Percentiles rank a stretch among this genome's conserved stretches.
Evolutionary conservation across 2,329 filamentous ascomycete genomes (phyloP).

Genomic region (Phaeosphaeriaceae sp.): DNA sequence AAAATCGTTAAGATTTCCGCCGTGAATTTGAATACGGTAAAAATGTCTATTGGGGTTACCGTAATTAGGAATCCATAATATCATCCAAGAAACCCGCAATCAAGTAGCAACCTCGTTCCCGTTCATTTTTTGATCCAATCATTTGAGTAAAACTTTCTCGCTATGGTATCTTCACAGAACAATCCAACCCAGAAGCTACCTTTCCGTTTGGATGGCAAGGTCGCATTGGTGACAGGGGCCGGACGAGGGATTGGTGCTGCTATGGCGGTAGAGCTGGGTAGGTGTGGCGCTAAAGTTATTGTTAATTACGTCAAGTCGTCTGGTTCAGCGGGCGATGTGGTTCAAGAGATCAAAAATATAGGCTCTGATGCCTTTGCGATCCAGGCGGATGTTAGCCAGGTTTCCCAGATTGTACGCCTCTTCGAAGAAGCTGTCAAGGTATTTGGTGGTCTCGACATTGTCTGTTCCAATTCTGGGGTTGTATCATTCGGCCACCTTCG

Average conservation of each 20-base stretch:
- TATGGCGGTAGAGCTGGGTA: constrained; percentile 70
- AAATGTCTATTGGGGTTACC: no score
- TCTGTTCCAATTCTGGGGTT: constrained; percentile 64
- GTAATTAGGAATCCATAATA: no score
- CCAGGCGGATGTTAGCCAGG: constrained; percentile 63
- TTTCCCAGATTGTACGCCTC: constrained; percentile 64
- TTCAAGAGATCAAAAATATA: constrained; percentile 53
- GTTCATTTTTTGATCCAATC: no score
- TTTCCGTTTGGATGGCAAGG: constrained; percentile 58
- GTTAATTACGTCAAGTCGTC: constrained; percentile 69
- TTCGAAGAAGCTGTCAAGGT: constrained; percentile 53
- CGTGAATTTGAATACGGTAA: no score
- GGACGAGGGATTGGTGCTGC: constrained; percentile 71
- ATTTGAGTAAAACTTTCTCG: no score
- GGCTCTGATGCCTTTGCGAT: constrained; percentile 62
- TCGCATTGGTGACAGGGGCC: constrained; percentile 67
- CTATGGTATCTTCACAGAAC: no score
- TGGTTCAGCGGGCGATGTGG: constrained; percentile 56
- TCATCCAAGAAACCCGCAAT: no score
- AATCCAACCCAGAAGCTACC: no score
- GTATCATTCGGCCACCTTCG: constrained; percentile 72
- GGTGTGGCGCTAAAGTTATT: constrained; percentile 68
- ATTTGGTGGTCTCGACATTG: constrained; percentile 54
- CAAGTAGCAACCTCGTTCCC: no score
- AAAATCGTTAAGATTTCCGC: no score